Base-by-base conservation (phyloP, 371 early-diverging fungal genomes). In the Mucor racemosus region DNA sequence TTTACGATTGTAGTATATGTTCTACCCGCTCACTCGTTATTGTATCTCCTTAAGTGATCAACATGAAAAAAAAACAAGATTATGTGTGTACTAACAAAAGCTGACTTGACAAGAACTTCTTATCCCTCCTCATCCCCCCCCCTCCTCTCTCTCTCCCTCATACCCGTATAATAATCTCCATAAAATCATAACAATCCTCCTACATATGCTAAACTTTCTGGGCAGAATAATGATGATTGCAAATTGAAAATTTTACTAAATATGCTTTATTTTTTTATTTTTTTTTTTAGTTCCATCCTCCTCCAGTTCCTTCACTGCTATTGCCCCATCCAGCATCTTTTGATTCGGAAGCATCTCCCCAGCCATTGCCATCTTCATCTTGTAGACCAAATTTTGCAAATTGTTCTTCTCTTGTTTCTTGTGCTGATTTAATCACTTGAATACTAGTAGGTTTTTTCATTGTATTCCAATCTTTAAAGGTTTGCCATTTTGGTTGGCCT, bases 321-420 rank as follows among this genome's bases (percentile, higher is more conserved):
- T 69, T n/a, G 15, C 73, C 73, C 73, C 73, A 72, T 0, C 69
- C 69, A 31, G 57, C 61, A 44, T 72, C 69, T 58, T 65, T 39
- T 9, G 66, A 68, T 31, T 58, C 64, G 6, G 64, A 50, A 5
- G 64, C 64, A 58, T 68, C 65, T 9, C 73, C 68, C 73, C 73
- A 72, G 0, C 68, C 73, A 35, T 48, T 6, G 5, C 63, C 67
- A 15, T 21, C 38, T 21, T 68, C 68, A 36, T 65, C 40, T 44
- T 31, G 39, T 35, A 72, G 21, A 35, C 60, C 46, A 56, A 68
- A 66, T 39, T 66, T 61, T 41, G 58, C 58, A 35, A 68, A 62
- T n/a, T 34, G 26, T 46, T 75, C 65, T 53, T 68, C 40, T 34
- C 39, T 11, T 8, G 63, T 66, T 36, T 68, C 65, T 17, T 50